Base-by-base conservation (phyloP, 495 filamentous ascomycete genomes). In the Copromyces sp. region DNA sequence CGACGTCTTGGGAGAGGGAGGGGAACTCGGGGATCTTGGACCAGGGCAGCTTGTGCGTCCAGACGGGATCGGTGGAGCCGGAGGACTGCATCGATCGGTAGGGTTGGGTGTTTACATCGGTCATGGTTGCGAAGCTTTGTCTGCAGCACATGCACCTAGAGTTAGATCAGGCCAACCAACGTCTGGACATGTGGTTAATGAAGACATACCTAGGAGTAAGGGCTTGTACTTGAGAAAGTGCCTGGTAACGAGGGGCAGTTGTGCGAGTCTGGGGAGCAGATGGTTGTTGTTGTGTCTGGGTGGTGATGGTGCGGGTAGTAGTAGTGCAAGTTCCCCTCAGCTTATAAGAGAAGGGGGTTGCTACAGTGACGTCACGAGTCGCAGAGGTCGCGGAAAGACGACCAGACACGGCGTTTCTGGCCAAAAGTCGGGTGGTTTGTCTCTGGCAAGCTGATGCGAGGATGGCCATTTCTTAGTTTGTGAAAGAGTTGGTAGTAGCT, bases 1-100 rank as follows among this genome's bases (percentile, higher is more conserved):
- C 69, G 40, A 81, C 71, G 74, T 81, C 74, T 16, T 69, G 41
- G 29, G 45, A 69, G n/a, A 89, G 77, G 14, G 84, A 69, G 7
- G 80, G 75, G 77, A 88, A 89, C 12, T 71, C 68, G 2, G 85
- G 87, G 14, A 82, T 76, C 7, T 82, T 75, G n/a, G 79, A 77
- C 76, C 83, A 87, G 16, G 87, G 86, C 41, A 85, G 81, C 7
- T 77, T 80, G 70, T 87, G 83, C 3, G 84, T 73, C 87, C 87
- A 89, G 44, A 89, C 87, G 0, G 87, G 76, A 71, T 86, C 82
- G 45, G 75, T 81, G 14, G 80, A 71, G 24, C 87, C 86, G 11
- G 87, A 88, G 17, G 87, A 87, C 41, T 82, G 72, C 72, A 84
- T 79, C 71, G 78, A 83, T 16, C 82, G 81, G 69, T 83, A 38